Base-by-base conservation (phyloP, 345 rosid species). In the Microthlaspi erraticum region DNA sequence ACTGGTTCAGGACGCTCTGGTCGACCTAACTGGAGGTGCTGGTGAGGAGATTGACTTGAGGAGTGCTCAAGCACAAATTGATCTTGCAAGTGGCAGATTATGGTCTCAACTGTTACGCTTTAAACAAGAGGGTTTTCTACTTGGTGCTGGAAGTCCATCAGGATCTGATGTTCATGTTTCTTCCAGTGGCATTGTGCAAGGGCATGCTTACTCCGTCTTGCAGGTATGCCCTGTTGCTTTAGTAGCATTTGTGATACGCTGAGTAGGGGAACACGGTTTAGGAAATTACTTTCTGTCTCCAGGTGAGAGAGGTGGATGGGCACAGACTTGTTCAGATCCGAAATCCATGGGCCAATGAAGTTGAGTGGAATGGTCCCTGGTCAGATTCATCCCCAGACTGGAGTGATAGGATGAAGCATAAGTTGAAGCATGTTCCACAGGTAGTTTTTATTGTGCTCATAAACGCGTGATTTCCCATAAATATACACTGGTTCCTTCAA, bases 291-390 rank as follows among this genome's bases (percentile, higher is more conserved):
- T 19, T 62, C 18, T 39, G 50, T 44, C 53, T 62, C 72, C 83
- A 94, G 99, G 99, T 92, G 57, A 85, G 92, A 82, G 99, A 95
- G 80, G 99, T 92, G 44, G 99, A 95, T 78, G 89, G 99, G 63
- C 96, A 95, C 82, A 92, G 93, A 81, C 97, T 95, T 78, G 96
- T 95, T 77, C 99, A 95, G 74, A 84, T 95, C 72, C 92, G 98
- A 68, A 95, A 95, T 70, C 98, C 99, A 12, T 95, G 99, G 98
- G 99, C 99, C 70, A 95, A 84, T 83, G 99, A 95, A 78, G 99
- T 95, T 49, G 99, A 95, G 75, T 95, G 99, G 99, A 95, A 90
- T 81, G 99, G 99, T 61, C 97, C 94, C 34, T 95, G 99, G 99
- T 90, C 98, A 32, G 99, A 95, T 70, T 83, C 98, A 16, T 92